These are phyloP conservation scores for Penicillium nucicola DNA, from an alignment of 495 filamentous ascomycete species.

Conservation along the genomic window DNA sequence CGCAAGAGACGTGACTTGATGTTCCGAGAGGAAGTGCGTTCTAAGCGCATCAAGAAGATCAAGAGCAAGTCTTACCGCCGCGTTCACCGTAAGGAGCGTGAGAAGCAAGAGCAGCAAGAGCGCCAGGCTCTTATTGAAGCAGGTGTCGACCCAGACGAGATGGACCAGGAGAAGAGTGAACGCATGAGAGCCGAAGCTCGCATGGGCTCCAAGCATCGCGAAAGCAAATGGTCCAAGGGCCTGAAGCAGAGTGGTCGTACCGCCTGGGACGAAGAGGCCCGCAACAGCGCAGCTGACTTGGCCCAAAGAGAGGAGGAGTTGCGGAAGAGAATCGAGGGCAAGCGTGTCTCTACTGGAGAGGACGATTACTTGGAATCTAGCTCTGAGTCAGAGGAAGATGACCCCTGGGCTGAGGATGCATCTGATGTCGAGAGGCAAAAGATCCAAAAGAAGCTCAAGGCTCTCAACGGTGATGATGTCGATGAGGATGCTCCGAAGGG, in stretches of 20 bases:
- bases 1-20: constrained; percentile 78
- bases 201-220: constrained; percentile 83
- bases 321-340: constrained; percentile 78
- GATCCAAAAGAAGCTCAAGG: constrained; percentile 53
- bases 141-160: constrained; percentile 67
- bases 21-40: constrained; percentile 84
- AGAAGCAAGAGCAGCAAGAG: constrained; percentile 68
- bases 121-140: constrained; percentile 63
- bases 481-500: constrained; percentile 34
- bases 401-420: constrained; percentile 49
- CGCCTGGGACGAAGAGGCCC: constrained; percentile 81
- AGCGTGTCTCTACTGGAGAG: constrained; percentile 50
- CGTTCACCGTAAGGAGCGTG: constrained; percentile 83
- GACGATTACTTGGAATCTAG: constrained; percentile 46
- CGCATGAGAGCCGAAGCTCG: constrained; percentile 78
- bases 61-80: constrained; percentile 92
- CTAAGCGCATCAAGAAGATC: constrained; percentile 96
- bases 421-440: constrained; percentile 53
- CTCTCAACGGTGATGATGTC: constrained; percentile 48
- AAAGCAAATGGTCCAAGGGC: constrained; percentile 94
- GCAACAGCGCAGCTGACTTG: constrained; percentile 74
- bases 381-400: constrained; percentile 57
- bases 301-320: constrained; percentile 84
- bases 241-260: constrained; percentile 74
- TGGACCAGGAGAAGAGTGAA: constrained; percentile 76